Base-by-base conservation (phyloP, 2,329 filamentous ascomycete species). In the Macrophomina phaseolina region DNA sequence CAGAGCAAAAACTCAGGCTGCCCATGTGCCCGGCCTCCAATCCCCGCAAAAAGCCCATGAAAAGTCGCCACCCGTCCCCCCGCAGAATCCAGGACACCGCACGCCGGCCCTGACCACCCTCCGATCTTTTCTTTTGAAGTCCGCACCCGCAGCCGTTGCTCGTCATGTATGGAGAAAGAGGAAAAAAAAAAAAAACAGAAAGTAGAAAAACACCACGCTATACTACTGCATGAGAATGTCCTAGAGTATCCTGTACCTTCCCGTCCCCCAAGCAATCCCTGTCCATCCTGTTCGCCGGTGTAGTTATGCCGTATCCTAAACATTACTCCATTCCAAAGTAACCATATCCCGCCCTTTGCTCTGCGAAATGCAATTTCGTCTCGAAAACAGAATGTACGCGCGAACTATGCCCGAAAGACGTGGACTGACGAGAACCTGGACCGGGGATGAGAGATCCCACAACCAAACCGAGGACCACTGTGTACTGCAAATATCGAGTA, bases 251-350 rank as follows among this genome's bases (percentile, higher is more conserved):
- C 52, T 38, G 58, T 49, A 36, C 58, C 58, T 62, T 28, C 40
- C 53, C 42, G n/a, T 12, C 49, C 30, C 5, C 11, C 49, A n/a
- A 16, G 40, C 56, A 30, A 32, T 23, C 58, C 58, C 30, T 28
- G 52, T 16, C 58, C 58, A 36, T 49, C 58, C 58, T 49, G 45
- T 49, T 49, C 58, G 58, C 58, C 61, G 34, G 46, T 42, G 32
- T 52, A 38, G 16, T 40, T 36, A 64, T 64, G 61, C 49, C 38
- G 46, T 48, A 45, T 32, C 61, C 46, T 52, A 64, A 42, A 64
- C 61, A 64, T 64, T 64, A 64, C 38, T 64, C 61, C 61, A 52
- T 53, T 64, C 61, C 61, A 23, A 64, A 64, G 36, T 34, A 48
- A 38, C n/a, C 58, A 45, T 45, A 16, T 23, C 34, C 55, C 58